Conservation (phyloP, 495 filamentous ascomycete genomes). For the Penicillium cosmopolitanum region DNA sequence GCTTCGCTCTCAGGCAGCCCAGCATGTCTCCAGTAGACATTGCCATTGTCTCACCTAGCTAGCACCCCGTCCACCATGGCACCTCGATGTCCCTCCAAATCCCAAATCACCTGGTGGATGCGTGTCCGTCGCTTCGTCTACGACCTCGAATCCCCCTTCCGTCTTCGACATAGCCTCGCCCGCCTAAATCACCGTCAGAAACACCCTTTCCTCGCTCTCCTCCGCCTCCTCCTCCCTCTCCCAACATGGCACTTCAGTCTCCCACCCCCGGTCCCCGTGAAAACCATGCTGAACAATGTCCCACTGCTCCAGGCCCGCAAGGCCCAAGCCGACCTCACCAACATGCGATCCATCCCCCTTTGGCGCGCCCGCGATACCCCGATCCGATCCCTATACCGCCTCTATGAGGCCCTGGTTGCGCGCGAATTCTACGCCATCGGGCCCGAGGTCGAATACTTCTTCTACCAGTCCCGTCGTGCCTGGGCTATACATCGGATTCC, state of each 20-base stretch:
- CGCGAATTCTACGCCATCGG: slow-evolving; percentile 29
- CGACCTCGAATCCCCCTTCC: slow-evolving; percentile 28
- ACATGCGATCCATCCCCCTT: slow-evolving; percentile 37
- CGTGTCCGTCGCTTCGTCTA: slow-evolving; percentile 29
- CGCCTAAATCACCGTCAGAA: slow-evolving; percentile 30
- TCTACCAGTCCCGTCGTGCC: slow-evolving; percentile 20
- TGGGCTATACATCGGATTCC: slow-evolving; percentile 37
- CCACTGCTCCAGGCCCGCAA: slow-evolving; percentile 23
- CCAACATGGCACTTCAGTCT: slow-evolving; percentile 33
- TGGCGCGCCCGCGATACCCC: slow-evolving; percentile 43
- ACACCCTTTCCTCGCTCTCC: slow-evolving; percentile 27
- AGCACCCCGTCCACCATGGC: slow-evolving; percentile 9
- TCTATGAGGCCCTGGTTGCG: slow-evolving; percentile 40
- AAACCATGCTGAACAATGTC: slow-evolving; percentile 15
- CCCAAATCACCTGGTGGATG: slow-evolving; percentile 24
- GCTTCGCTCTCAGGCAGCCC: not conserved
- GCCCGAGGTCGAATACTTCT: slow-evolving; percentile 45
- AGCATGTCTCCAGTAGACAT: not conserved
- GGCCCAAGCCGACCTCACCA: slow-evolving; percentile 24
- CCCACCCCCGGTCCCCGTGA: slow-evolving; percentile 24
- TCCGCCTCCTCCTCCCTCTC: slow-evolving; percentile 29
- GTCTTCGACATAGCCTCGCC: slow-evolving; percentile 26
- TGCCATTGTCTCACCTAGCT: not conserved
- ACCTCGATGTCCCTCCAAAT: slow-evolving; percentile 19
- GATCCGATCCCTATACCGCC: slow-evolving; percentile 41